Percentiles rank a stretch among this genome's conserved stretches.
Evolutionary conservation across 345 rosid species (phyloP).

Genomic region (Limnanthes douglasii): DNA sequence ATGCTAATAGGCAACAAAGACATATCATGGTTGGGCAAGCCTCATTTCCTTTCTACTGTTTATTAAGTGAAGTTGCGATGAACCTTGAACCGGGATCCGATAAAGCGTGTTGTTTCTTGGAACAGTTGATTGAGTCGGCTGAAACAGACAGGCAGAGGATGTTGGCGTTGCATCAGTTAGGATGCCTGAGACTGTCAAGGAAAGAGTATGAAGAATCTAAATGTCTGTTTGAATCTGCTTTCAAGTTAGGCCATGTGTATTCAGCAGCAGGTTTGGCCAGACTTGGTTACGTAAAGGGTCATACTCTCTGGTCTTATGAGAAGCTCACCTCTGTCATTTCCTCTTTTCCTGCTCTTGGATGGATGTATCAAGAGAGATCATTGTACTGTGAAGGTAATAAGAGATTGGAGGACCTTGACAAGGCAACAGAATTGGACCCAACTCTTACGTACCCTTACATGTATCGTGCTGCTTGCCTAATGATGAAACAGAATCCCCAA

Average conservation of each 20-base stretch:
- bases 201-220: constrained; percentile 80
- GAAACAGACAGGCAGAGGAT: constrained; percentile 53
- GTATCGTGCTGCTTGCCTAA: constrained; percentile 72
- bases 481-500: constrained; percentile 63
- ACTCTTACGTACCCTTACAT: constrained; percentile 92
- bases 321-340: constrained; percentile 69
- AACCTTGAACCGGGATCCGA: constrained; percentile 56
- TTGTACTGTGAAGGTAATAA: constrained; percentile 64
- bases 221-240: constrained; percentile 48
- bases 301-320: constrained; percentile 49
- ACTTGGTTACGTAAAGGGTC: constrained; percentile 49
- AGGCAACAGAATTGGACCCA: constrained; percentile 80
- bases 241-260: constrained; percentile 57
- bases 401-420: constrained; percentile 74
- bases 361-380: constrained; percentile 99
- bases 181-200: constrained; percentile 70
- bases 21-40: constrained; percentile 70
- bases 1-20: constrained; percentile 37
- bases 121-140: constrained; percentile 53
- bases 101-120: constrained; percentile 49
- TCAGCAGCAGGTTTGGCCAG: constrained; percentile 87
- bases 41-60: constrained; percentile 63
- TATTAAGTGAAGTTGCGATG: constrained; percentile 81
- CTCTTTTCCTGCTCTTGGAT: constrained; percentile 62
- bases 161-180: constrained; percentile 84